These are phyloP conservation scores for Spergularia marina DNA, from an alignment of 148 eudicot species.

Conservation along the genomic window DNA sequence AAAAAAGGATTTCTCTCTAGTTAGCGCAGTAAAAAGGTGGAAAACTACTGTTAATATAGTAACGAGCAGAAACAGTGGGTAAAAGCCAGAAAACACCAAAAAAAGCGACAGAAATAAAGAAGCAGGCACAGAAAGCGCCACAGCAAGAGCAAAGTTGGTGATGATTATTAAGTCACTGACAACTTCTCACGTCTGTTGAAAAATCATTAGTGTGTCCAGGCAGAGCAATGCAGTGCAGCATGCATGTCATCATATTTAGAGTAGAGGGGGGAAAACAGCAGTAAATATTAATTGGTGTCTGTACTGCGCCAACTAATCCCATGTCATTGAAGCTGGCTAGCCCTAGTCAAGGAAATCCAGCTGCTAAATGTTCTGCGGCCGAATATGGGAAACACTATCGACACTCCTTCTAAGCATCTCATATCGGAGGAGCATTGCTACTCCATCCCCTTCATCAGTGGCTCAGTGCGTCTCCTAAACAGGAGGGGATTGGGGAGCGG, in stretches of 20 bases:
- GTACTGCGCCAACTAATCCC: neutral
- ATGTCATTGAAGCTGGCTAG: neutral
- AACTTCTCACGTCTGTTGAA: conserved; percentile 5
- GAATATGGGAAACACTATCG: too few relatives aligned
- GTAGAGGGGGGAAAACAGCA: neutral
- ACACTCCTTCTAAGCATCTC: too few relatives aligned
- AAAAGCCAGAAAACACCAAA: neutral
- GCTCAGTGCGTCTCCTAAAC: too few relatives aligned
- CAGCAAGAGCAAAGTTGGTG: neutral
- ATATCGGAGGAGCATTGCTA: too few relatives aligned
- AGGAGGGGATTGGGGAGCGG: too few relatives aligned
- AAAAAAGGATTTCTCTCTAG: too few relatives aligned
- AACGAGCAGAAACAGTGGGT: neutral
- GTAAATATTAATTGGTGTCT: neutral
- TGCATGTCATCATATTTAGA: conserved; percentile 9
- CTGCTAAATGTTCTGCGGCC: too few relatives aligned
- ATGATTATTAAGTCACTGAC: conserved; percentile 11
- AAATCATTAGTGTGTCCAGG: neutral
- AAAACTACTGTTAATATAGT: neutral
- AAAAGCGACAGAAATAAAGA: neutral
- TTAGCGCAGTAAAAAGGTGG: neutral
- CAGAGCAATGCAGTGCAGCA: neutral
- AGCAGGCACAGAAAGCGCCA: neutral
- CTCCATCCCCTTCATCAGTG: too few relatives aligned
- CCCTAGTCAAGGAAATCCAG: neutral